Evolutionary conservation across 2,329 filamentous ascomycete species (phyloP).

Genomic region (Sporothrix curviconia): DNA sequence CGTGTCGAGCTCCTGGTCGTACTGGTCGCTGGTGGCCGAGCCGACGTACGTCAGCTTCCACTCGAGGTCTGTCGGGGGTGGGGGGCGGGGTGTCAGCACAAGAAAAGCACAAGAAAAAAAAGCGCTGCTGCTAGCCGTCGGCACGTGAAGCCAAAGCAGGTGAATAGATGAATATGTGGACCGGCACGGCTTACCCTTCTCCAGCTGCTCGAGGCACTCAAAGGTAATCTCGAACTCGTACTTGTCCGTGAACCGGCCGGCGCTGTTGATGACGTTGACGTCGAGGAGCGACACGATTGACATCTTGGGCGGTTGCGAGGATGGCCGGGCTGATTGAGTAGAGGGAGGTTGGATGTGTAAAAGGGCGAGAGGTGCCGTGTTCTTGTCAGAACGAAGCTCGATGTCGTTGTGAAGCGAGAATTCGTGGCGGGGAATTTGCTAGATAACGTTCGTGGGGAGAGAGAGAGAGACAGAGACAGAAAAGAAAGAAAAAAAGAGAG

Average conservation of each 20-base stretch:
- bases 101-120: no score
- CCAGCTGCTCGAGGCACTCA: slow-evolving; percentile 88
- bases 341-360: not conserved
- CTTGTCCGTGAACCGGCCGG: slow-evolving; percentile 82
- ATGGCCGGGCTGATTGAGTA: not conserved
- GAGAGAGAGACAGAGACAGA: not conserved
- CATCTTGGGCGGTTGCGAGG: slow-evolving; percentile 49
- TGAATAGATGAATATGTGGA: no score
- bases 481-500: slow-evolving; percentile 2
- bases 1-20: slow-evolving; percentile 96
- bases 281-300: slow-evolving; percentile 94
- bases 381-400: no score
- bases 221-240: slow-evolving; percentile 99
- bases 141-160: no score
- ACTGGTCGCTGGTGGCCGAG: slow-evolving; percentile 92
- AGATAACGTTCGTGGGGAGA: not conserved
- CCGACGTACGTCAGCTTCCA: slow-evolving; percentile 99
- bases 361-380: no score
- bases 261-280: slow-evolving; percentile 95
- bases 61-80: slow-evolving; percentile 67
- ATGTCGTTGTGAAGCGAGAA: slow-evolving; percentile 1
- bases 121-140: not conserved
- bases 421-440: not conserved
- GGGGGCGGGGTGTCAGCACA: not conserved
- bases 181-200: slow-evolving; percentile 61